Percentiles rank a stretch among this genome's conserved stretches.
These are phyloP conservation scores for Pythium sp. DNA, from an alignment of 352 stramenopile species.

Conservation along the genomic window DNA sequence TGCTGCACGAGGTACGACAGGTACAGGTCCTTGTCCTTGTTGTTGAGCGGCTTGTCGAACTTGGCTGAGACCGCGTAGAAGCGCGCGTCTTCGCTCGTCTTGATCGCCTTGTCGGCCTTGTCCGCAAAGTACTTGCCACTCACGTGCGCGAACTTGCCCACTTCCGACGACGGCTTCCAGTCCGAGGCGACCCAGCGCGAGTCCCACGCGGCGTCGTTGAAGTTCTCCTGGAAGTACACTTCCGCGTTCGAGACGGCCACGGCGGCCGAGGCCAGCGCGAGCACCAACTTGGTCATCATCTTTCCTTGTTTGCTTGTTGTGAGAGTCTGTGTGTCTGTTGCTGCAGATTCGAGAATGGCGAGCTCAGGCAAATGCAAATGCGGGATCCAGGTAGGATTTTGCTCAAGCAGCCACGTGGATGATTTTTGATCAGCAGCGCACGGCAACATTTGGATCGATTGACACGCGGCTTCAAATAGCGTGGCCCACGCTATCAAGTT, in stretches of 20 bases:
- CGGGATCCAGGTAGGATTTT: not conserved
- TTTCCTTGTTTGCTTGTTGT: not conserved
- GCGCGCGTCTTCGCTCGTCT: conserved; percentile 92
- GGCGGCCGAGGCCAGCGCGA: conserved; percentile 44
- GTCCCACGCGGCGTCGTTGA: conserved; percentile 86
- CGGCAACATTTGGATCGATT: not conserved
- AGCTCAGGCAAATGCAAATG: not conserved
- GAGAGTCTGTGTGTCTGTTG: conserved; percentile 1
- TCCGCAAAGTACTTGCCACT: conserved; percentile 91
- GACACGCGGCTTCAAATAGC: conserved; percentile 6
- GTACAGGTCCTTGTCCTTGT: conserved; percentile 90
- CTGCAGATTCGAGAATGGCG: conserved; percentile 12
- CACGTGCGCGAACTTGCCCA: conserved; percentile 95
- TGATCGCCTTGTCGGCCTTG: conserved; percentile 91
- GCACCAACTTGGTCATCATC: conserved; percentile 69
- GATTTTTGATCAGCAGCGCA: not conserved
- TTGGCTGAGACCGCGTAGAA: conserved; percentile 98
- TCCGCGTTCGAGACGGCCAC: conserved; percentile 54
- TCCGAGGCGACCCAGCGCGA: conserved; percentile 86
- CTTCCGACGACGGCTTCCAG: conserved; percentile 93
- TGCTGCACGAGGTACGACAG: conserved; percentile 98
- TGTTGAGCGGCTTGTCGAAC: conserved; percentile 85
- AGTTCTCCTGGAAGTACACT: conserved; percentile 94
- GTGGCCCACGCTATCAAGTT: not conserved
- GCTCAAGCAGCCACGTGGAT: conserved; percentile 8